A percentile compares a stretch with the other conserved stretches of the same genome.
Conservation (phyloP, 139 green algal genomes). For the Chlamydomonas asymmetrica region DNA sequence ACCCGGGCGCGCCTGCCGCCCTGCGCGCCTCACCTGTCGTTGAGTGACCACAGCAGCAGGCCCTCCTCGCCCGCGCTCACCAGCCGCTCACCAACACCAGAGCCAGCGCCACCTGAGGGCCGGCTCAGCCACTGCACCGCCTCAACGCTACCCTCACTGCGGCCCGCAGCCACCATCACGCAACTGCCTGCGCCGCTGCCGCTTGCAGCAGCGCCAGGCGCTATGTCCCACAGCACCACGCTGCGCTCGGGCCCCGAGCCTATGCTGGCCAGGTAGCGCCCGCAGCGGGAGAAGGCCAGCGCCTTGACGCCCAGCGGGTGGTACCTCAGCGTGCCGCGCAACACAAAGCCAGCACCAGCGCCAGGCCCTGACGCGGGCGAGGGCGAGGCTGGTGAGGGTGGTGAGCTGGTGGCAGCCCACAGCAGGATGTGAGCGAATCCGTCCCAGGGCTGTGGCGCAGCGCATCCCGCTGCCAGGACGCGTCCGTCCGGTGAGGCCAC, state of each 20-base stretch:
- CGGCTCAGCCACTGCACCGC: slow-evolving; percentile 44
- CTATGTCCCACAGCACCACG: slow-evolving; percentile 61
- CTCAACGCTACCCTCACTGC: slow-evolving; percentile 7
- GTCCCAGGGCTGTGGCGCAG: too few relatives aligned
- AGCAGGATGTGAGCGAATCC: too few relatives aligned
- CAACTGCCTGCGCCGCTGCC: neutral
- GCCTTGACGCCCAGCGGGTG: slow-evolving; percentile 41
- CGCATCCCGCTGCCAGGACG: slow-evolving; percentile 2
- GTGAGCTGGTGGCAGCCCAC: too few relatives aligned
- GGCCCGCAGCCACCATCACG: slow-evolving; percentile 34
- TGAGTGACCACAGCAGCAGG: slow-evolving; percentile 56
- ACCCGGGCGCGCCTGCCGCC: too few relatives aligned
- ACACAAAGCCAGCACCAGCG: neutral
- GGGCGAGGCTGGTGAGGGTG: too few relatives aligned
- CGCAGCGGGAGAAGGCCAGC: slow-evolving; percentile 50
- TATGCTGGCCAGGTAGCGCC: slow-evolving; percentile 44
- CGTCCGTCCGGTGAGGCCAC: slow-evolving; percentile 7
- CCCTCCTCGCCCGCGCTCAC: slow-evolving; percentile 47
- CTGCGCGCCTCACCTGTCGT: slow-evolving; percentile 31
- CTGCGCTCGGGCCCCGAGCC: slow-evolving; percentile 42
- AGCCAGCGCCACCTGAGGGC: too few relatives aligned
- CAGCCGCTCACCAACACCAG: neutral
- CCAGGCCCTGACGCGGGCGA: too few relatives aligned
- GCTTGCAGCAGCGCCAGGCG: neutral
- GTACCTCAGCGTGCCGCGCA: slow-evolving; percentile 49